Percentiles rank a stretch among this genome's conserved stretches.
These are phyloP conservation scores for Boletus mariae DNA, from an alignment of 1,284 basidiomycete genomes.

Conservation along the genomic window DNA sequence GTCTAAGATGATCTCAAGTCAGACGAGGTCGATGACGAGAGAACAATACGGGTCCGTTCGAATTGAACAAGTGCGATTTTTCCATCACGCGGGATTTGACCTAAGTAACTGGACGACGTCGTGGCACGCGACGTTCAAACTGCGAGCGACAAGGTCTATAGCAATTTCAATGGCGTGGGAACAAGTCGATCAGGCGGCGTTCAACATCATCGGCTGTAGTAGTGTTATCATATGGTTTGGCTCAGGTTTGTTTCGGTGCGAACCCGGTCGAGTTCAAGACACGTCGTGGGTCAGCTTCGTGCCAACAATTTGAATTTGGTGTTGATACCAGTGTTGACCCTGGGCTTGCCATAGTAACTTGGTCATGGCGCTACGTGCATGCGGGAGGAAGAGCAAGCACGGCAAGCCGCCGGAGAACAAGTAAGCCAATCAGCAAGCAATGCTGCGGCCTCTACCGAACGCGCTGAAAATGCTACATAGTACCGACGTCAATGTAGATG, in stretches of 20 bases:
- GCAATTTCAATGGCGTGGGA: no score
- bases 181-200: no score
- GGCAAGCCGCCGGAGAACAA: conserved; percentile 64
- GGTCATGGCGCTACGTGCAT: conserved; percentile 7
- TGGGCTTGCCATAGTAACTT: conserved; percentile 87
- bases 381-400: conserved; percentile 87
- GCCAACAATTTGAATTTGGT: conserved; percentile 79
- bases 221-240: not conserved
- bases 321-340: conserved; percentile 97
- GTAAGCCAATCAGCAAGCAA: conserved; percentile 34
- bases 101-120: not conserved
- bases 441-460: conserved; percentile 26
- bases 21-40: conserved; percentile 1
- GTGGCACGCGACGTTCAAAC: not conserved
- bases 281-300: conserved; percentile 1
- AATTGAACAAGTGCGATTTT: not conserved
- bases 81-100: not conserved
- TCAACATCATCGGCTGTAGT: not conserved
- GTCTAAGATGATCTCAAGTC: not conserved
- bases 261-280: not conserved
- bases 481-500: conserved; percentile 51
- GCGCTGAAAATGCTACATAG: conserved; percentile 28
- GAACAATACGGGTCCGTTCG: not conserved
- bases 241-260: not conserved
- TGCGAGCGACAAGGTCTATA: not conserved